Base-by-base conservation (phyloP, 2,329 filamentous ascomycete species). In the Phaeomoniella chlamydospora region DNA sequence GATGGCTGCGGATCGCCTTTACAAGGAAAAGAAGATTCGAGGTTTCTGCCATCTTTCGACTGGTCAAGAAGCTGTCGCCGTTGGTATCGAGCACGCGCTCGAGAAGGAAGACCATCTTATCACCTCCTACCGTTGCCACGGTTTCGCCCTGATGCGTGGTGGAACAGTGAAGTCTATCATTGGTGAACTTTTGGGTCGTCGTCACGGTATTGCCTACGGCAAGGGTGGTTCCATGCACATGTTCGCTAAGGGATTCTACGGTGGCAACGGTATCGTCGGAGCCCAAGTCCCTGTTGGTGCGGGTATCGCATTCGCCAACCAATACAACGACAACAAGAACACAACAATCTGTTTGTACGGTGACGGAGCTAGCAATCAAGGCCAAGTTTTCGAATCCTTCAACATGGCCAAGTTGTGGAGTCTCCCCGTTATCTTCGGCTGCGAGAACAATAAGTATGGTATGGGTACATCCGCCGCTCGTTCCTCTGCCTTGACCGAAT, bases 321-420 rank as follows among this genome's bases (percentile, higher is more conserved):
- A 94, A 69, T 98, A 98, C 72, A 76, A 77, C 55, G 77, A 72
- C 55, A 78, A 80, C 68, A 80, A 86, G 68, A 88, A 85, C 57
- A 80, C 85, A 44, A 81, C 80, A 44, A 72, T 98, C 49, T 76
- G 88, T 46, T 74, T 98, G 40, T 98, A 98, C 65, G 90, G 90
- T 70, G 90, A 98, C 54, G 90, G 90, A 72, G 90, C 90, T 47
- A 84, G 80, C 72, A 98, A 98, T 73, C 90, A 98, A 72, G 90
- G 90, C 46, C 90, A 98, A 67, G 90, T 98, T 51, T 98, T 98
- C 55, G 90, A 98, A 73, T 87, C 90, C 43, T 98, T 92, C 77
- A 98, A 98, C 79, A 98, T 98, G 90, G 90, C 90, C 45, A 96
- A 96, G 75, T 78, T 98, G 48, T 98, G 90, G 90, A 87, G 90